phyloP scores from a whole-genome alignment of 139 green algal species.

The Picochlorum sp. region DNA sequence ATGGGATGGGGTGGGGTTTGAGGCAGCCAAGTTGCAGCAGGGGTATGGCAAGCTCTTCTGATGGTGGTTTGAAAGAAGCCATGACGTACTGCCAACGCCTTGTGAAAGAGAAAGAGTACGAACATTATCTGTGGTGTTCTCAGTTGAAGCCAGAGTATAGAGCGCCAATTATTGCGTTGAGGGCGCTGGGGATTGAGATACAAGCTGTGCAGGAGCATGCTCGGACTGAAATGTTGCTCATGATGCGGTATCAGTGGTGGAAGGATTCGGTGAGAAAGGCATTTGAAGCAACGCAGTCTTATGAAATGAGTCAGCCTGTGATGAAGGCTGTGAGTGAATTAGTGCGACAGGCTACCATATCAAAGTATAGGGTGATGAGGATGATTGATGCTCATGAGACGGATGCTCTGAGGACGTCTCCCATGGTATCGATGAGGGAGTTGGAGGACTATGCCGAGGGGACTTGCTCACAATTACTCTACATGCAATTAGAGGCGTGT shows the following conservation, averaged over 20 bases:
- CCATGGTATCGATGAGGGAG: slow-evolving; percentile 39
- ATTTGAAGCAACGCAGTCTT: slow-evolving; percentile 22
- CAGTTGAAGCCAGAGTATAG: slow-evolving; percentile 49
- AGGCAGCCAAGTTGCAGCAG: too few relatives aligned
- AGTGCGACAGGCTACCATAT: slow-evolving; percentile 13
- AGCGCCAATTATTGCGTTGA: slow-evolving; percentile 51
- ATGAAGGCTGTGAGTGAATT: slow-evolving; percentile 41
- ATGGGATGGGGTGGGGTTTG: too few relatives aligned
- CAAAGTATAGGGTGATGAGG: slow-evolving; percentile 58
- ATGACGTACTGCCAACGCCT: slow-evolving; percentile 20
- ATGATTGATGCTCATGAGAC: slow-evolving; percentile 53
- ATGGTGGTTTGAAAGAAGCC: background rate
- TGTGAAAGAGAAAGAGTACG: slow-evolving; percentile 47
- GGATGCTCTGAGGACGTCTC: slow-evolving; percentile 41
- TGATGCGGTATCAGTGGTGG: slow-evolving; percentile 77
- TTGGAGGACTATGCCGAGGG: slow-evolving; percentile 67
- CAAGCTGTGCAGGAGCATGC: slow-evolving; percentile 43
- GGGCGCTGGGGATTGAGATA: slow-evolving; percentile 69
- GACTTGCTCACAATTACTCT: slow-evolving; percentile 49
- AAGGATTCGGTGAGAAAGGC: slow-evolving; percentile 50
- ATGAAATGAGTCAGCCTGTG: slow-evolving; percentile 40
- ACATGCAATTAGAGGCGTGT: slow-evolving; percentile 42
- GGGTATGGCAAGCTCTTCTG: too few relatives aligned
- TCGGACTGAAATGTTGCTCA: slow-evolving; percentile 30
- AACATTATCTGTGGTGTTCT: slow-evolving; percentile 60